Evolutionary conservation across 108 stramenopile species (phyloP).

Genomic region (Bacterosira constricta): DNA sequence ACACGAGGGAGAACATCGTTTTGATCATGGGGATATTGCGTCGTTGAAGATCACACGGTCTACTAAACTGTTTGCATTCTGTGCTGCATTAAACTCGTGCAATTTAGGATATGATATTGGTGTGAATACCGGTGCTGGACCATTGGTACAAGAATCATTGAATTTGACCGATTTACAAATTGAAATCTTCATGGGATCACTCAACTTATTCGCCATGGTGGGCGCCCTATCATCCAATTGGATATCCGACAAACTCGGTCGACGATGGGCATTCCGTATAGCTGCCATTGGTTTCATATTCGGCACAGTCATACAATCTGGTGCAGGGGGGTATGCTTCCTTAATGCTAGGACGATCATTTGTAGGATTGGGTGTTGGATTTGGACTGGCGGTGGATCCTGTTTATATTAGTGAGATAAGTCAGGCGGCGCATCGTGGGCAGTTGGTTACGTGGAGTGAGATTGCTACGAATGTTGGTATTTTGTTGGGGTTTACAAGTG

Average conservation of each 20-base stretch:
- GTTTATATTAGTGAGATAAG: slow-evolving; percentile 86
- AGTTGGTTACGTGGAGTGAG: slow-evolving; percentile 85
- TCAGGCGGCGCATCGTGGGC: slow-evolving; percentile 77
- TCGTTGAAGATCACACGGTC: slow-evolving; percentile 32
- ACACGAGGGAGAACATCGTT: slow-evolving; percentile 50
- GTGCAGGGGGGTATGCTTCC: slow-evolving; percentile 42
- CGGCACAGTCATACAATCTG: slow-evolving; percentile 57
- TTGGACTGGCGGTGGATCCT: slow-evolving; percentile 85
- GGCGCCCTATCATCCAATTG: slow-evolving; percentile 63
- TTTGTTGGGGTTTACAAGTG: slow-evolving; percentile 73
- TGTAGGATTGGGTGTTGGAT: slow-evolving; percentile 85
- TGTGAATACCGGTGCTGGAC: slow-evolving; percentile 55
- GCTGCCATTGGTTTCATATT: slow-evolving; percentile 78
- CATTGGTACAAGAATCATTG: slow-evolving; percentile 60
- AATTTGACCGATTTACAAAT: slow-evolving; percentile 61
- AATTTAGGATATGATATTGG: slow-evolving; percentile 82
- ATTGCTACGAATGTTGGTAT: slow-evolving; percentile 80
- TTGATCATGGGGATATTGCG: slow-evolving; percentile 29
- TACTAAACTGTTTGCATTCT: slow-evolving; percentile 56
- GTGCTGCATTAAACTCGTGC: slow-evolving; percentile 84
- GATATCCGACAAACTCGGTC: slow-evolving; percentile 67
- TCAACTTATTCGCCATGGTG: slow-evolving; percentile 79
- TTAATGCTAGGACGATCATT: slow-evolving; percentile 85
- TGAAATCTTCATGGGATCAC: slow-evolving; percentile 73
- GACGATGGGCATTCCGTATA: slow-evolving; percentile 66